A percentile compares a stretch with the other conserved stretches of the same genome.
Evolutionary conservation across 805 yeast species (phyloP).

Genomic region (Ogataea trehaloabstinens): DNA sequence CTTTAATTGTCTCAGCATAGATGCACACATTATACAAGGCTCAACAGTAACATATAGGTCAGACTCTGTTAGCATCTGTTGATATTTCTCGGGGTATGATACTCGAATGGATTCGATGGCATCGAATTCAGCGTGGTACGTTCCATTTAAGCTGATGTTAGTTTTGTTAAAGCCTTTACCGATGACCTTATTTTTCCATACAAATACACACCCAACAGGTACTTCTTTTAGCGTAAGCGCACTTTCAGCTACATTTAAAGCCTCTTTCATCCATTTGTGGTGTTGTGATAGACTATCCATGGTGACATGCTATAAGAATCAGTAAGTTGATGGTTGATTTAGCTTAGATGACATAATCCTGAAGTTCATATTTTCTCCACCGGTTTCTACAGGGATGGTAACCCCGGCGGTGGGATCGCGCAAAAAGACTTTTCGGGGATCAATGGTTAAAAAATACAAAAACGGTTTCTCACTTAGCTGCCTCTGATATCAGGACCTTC

Average conservation of each 20-base stretch:
- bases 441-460: too few relatives aligned
- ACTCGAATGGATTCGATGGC: slow-evolving; percentile 60
- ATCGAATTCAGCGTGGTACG: slow-evolving; percentile 88
- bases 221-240: slow-evolving; percentile 73
- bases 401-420: too few relatives aligned
- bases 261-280: slow-evolving; percentile 47
- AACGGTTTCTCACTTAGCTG: too few relatives aligned
- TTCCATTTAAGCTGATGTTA: slow-evolving; percentile 79
- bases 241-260: slow-evolving; percentile 55
- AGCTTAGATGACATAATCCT: too few relatives aligned
- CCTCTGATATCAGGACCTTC: too few relatives aligned
- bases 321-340: too few relatives aligned
- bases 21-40: slow-evolving; percentile 98
- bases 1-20: slow-evolving; percentile 79
- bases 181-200: slow-evolving; percentile 47
- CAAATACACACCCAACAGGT: slow-evolving; percentile 82
- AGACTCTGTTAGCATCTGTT: slow-evolving; percentile 48
- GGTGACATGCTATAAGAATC: background rate
- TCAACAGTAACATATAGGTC: slow-evolving; percentile 92
- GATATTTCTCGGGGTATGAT: slow-evolving; percentile 26
- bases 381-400: slow-evolving; percentile 1
- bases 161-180: slow-evolving; percentile 86
- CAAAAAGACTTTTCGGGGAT: too few relatives aligned
- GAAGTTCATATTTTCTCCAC: slow-evolving; percentile 4
- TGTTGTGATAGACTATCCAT: slow-evolving; percentile 12